Percentiles rank a stretch among this genome's conserved stretches.
These are phyloP conservation scores for Lithospermum erythrorhizon DNA, from an alignment of 257 asterid genomes.

Conservation along the genomic window DNA sequence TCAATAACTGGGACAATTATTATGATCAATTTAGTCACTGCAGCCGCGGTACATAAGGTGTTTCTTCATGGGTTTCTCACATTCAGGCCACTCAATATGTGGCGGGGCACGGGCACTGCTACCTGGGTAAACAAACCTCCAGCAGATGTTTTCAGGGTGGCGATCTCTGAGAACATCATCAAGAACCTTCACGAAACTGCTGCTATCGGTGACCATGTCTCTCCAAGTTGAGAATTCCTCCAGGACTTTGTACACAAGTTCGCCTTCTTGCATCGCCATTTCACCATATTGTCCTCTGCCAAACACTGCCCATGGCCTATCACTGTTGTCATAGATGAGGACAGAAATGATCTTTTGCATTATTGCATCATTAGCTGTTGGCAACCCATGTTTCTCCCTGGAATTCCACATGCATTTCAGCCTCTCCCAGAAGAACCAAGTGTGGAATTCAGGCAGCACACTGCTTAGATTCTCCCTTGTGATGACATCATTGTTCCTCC, in stretches of 20 bases:
- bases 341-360: constrained; percentile 6
- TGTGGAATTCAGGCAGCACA: constrained; percentile 5
- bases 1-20: not conserved
- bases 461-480: not conserved
- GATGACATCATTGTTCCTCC: not conserved
- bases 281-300: constrained; percentile 2
- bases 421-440: constrained; percentile 16
- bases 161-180: not conserved
- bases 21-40: not conserved
- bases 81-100: not conserved
- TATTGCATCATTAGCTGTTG: constrained; percentile 1
- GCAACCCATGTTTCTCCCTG: constrained; percentile 1
- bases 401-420: constrained; percentile 15
- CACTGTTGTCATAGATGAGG: constrained; percentile 11
- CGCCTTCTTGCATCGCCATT: constrained; percentile 7
- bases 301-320: constrained; percentile 11
- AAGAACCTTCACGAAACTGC: constrained; percentile 4
- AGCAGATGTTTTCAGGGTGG: not conserved
- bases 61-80: not conserved
- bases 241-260: constrained; percentile 1
- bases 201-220: not conserved
- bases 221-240: constrained; percentile 10
- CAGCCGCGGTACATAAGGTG: constrained; percentile 1
- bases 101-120: not conserved
- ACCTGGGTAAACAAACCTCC: not conserved